Percentiles rank a stretch among this genome's conserved stretches.
phyloP scores from a whole-genome alignment of 2,329 filamentous ascomycete genomes.

The Claviceps spartinae region DNA sequence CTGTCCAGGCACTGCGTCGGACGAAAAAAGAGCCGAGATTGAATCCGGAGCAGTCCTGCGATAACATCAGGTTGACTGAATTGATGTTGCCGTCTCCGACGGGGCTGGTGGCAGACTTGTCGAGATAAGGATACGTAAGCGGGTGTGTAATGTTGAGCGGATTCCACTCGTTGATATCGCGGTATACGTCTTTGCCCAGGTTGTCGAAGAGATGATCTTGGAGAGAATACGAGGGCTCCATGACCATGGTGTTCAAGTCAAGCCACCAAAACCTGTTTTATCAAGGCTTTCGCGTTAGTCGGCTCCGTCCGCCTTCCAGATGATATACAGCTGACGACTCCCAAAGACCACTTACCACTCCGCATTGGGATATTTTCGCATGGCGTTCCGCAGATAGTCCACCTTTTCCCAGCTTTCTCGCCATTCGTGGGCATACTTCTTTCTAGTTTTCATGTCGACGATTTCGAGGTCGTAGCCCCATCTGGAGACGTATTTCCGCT shows the following conservation, averaged over 20 bases:
- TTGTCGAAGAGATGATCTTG: constrained; percentile 83
- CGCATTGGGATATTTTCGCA: constrained; percentile 87
- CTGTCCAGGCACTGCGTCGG: constrained; percentile 73
- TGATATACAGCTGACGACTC: background rate
- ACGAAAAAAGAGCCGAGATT: constrained; percentile 95
- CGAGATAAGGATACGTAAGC: constrained; percentile 58
- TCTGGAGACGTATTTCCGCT: constrained; percentile 68
- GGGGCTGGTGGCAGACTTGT: constrained; percentile 55
- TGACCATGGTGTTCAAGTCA: constrained; percentile 92
- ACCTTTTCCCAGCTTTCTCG: constrained; percentile 99
- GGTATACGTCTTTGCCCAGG: constrained; percentile 62
- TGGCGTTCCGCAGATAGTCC: constrained; percentile 74
- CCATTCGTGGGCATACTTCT: constrained; percentile 97
- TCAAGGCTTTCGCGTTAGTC: constrained; percentile 3
- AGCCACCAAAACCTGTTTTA: constrained; percentile 94
- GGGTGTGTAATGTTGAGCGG: constrained; percentile 89
- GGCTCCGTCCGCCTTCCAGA: background rate
- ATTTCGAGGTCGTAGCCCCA: constrained; percentile 97
- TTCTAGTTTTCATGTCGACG: constrained; percentile 97
- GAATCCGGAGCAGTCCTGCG: constrained; percentile 92
- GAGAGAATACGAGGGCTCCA: constrained; percentile 86
- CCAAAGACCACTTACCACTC: constrained; percentile 58
- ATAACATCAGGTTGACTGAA: constrained; percentile 77
- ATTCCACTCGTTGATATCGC: constrained; percentile 94
- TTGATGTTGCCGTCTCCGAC: constrained; percentile 63